These are phyloP conservation scores for Coemansia sp. DNA, from an alignment of 192 early-diverging fungal species.

Conservation along the genomic window DNA sequence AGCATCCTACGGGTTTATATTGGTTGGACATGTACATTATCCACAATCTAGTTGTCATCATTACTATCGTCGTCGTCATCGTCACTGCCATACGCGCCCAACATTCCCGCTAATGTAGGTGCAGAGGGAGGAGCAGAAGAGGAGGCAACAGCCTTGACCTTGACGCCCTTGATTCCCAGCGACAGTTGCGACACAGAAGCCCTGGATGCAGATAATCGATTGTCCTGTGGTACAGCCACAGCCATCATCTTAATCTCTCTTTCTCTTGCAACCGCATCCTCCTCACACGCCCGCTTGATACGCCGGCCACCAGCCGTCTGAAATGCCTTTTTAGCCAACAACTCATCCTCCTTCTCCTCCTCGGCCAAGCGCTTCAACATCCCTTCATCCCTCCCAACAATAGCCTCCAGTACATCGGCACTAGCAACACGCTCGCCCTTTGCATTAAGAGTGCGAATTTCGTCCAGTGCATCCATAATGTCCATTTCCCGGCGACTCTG, in stretches of 20 bases:
- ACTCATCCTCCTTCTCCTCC: slow-evolving; percentile 32
- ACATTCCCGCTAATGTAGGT: slow-evolving; percentile 29
- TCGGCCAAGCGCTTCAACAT: slow-evolving; percentile 27
- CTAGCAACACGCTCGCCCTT: slow-evolving; percentile 72
- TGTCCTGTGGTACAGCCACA: neutral
- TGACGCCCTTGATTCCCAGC: slow-evolving; percentile 23
- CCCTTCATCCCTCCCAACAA: slow-evolving; percentile 29
- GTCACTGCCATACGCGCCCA: slow-evolving; percentile 38
- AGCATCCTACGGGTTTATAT: neutral
- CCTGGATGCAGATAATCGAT: neutral
- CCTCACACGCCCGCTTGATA: slow-evolving; percentile 40
- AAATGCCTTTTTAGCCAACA: slow-evolving; percentile 26
- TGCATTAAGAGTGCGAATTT: slow-evolving; percentile 88
- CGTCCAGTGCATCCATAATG: slow-evolving; percentile 93
- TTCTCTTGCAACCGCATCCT: slow-evolving; percentile 24
- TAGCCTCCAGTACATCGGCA: slow-evolving; percentile 60
- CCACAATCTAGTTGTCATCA: neutral
- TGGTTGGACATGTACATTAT: neutral
- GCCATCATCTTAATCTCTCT: slow-evolving; percentile 12
- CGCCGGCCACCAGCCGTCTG: slow-evolving; percentile 11
- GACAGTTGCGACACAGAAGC: slow-evolving; percentile 11
- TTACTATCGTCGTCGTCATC: slow-evolving; percentile 15
- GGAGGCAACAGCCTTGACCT: slow-evolving; percentile 5
- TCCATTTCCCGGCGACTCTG: slow-evolving; percentile 98
- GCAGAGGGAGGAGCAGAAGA: neutral